Evolutionary conservation across 2,329 filamentous ascomycete species (phyloP).

Genomic region (Monosporascus sp.): DNA sequence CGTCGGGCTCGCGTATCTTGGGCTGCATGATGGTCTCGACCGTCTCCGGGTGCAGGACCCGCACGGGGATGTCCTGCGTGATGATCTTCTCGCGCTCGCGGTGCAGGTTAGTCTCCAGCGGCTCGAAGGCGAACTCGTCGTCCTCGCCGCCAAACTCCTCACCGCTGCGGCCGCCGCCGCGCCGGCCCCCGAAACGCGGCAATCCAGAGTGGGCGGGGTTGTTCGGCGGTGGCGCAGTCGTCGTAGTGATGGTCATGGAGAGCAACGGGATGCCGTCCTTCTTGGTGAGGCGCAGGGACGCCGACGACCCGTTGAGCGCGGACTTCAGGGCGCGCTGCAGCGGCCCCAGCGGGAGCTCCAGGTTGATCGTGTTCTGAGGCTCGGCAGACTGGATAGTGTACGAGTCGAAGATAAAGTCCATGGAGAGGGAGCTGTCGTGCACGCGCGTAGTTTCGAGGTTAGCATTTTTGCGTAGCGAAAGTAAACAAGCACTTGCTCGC

Average conservation of each 20-base stretch:
- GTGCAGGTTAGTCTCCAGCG: conserved; percentile 52
- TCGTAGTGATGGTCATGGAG: conserved; percentile 83
- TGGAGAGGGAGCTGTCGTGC: conserved; percentile 45
- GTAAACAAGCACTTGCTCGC: no score
- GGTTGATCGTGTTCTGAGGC: conserved; percentile 82
- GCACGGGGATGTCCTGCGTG: conserved; percentile 93
- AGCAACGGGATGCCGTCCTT: conserved; percentile 83
- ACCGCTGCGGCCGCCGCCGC: conserved; percentile 28
- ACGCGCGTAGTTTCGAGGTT: neutral
- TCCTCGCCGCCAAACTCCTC: conserved; percentile 32
- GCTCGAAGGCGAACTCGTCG: conserved; percentile 44
- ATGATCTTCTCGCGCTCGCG: conserved; percentile 85
- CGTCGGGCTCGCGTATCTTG: conserved; percentile 82
- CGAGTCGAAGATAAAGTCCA: conserved; percentile 82
- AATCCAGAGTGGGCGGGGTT: neutral
- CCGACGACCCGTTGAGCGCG: conserved; percentile 73
- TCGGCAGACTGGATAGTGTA: conserved; percentile 86
- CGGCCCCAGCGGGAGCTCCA: conserved; percentile 85
- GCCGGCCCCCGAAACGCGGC: neutral
- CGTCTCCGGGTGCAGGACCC: conserved; percentile 74
- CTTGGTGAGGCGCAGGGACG: conserved; percentile 86
- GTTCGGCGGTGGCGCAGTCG: conserved; percentile 44
- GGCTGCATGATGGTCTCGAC: conserved; percentile 96
- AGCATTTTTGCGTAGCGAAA: conserved; percentile 21
- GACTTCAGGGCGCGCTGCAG: conserved; percentile 90